Conservation (phyloP, 192 early-diverging fungal species). For the Rhizophagus prolifer region DNA sequence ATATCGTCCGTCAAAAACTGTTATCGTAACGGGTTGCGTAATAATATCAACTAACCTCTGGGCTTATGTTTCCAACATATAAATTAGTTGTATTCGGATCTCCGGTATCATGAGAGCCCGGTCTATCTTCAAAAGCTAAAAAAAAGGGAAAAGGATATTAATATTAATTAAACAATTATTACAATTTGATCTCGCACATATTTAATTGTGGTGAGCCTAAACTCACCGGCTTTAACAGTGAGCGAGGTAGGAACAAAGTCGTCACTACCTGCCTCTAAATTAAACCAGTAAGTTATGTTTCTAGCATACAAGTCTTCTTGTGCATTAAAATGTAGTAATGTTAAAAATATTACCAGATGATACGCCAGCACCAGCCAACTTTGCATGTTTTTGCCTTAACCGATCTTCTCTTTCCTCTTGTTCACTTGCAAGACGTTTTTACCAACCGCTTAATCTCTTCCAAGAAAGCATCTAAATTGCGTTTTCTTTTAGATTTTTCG, state of each 20-base stretch:
- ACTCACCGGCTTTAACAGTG: conserved; percentile 31
- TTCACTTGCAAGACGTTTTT: conserved; percentile 35
- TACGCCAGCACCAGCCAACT: conserved; percentile 32
- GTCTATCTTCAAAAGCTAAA: conserved; percentile 37
- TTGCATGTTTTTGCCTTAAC: conserved; percentile 39
- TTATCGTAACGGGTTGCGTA: no score
- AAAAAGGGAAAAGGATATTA: neutral
- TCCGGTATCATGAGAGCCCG: conserved; percentile 70
- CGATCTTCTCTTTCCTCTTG: conserved; percentile 68
- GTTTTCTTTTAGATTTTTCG: conserved; percentile 60
- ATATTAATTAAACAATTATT: neutral
- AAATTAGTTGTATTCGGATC: conserved; percentile 82
- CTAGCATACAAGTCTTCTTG: neutral
- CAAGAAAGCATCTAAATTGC: conserved; percentile 80
- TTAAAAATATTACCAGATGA: conserved; percentile 18
- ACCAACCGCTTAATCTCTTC: conserved; percentile 76
- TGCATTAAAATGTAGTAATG: neutral
- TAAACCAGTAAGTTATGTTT: neutral
- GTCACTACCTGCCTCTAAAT: conserved; percentile 21
- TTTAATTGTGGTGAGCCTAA: neutral
- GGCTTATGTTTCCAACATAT: conserved; percentile 79
- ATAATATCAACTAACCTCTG: conserved; percentile 34
- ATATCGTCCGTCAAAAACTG: neutral
- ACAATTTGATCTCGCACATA: neutral
- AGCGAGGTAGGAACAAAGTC: conserved; percentile 17